These are phyloP conservation scores for Babesia microti DNA, from an alignment of 169 alveolate species.

Conservation along the genomic window DNA sequence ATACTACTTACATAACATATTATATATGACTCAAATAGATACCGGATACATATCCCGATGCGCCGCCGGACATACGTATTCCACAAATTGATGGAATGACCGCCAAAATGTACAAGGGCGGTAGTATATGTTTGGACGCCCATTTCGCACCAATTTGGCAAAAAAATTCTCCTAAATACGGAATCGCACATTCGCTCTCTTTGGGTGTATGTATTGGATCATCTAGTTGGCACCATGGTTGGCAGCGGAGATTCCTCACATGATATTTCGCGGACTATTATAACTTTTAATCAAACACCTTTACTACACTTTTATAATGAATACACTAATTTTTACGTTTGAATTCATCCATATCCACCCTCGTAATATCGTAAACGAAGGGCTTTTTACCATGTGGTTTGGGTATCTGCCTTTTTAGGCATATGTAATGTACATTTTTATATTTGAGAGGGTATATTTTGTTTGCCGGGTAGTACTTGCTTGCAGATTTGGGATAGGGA, in stretches of 20 bases:
- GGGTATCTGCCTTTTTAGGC: constrained; percentile 45
- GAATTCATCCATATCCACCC: constrained; percentile 7
- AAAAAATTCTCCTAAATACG: constrained; percentile 84
- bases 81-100: constrained; percentile 94
- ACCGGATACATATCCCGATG: constrained; percentile 89
- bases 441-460: constrained; percentile 50
- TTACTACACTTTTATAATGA: neutral
- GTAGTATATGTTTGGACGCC: constrained; percentile 89
- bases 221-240: constrained; percentile 92
- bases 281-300: constrained; percentile 6
- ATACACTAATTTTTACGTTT: constrained; percentile 1
- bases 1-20: neutral
- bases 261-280: constrained; percentile 26
- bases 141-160: constrained; percentile 94
- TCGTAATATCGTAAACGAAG: constrained; percentile 23
- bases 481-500: constrained; percentile 54
- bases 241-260: constrained; percentile 93
- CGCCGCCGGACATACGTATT: constrained; percentile 86
- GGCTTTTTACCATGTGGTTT: constrained; percentile 33
- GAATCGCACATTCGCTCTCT: constrained; percentile 91
- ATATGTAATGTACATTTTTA: constrained; percentile 54
- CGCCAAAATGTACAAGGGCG: constrained; percentile 95
- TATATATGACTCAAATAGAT: constrained; percentile 46
- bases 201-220: constrained; percentile 64
- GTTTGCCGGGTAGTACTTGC: constrained; percentile 35